Evolutionary conservation across 805 yeast species (phyloP).

Genomic region (Lipomyces sp.): DNA sequence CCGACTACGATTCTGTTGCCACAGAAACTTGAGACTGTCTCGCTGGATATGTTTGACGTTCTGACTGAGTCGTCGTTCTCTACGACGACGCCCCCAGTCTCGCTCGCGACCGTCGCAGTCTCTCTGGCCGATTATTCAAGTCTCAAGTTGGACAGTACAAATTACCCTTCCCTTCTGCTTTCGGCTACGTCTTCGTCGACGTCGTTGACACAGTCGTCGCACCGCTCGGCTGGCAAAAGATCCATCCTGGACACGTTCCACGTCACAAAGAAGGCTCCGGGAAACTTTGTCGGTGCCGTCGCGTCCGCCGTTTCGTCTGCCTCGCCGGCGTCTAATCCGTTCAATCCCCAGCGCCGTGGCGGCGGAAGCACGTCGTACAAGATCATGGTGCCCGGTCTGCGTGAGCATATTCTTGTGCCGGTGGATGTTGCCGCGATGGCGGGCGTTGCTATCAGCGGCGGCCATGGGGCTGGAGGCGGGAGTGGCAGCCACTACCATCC

Average conservation of each 20-base stretch:
- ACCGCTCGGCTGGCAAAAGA: not conserved
- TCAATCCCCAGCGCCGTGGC: conserved; percentile 20
- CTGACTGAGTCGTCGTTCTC: conserved; percentile 1
- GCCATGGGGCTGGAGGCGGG: not conserved
- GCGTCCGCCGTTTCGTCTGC: conserved; percentile 27
- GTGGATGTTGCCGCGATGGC: conserved; percentile 10
- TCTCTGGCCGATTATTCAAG: not conserved
- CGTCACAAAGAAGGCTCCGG: conserved; percentile 12
- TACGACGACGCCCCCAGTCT: not conserved
- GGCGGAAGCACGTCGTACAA: conserved; percentile 26
- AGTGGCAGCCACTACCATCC: not conserved
- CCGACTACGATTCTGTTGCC: not conserved
- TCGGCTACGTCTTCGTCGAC: not conserved
- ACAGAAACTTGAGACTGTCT: not conserved
- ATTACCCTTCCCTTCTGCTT: not conserved
- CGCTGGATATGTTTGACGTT: conserved; percentile 3
- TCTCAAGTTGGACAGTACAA: not conserved
- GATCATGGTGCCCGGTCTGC: conserved; percentile 25
- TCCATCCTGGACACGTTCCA: conserved; percentile 4
- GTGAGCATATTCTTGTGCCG: conserved; percentile 20
- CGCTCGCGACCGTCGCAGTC: not conserved
- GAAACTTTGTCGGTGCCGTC: conserved; percentile 18
- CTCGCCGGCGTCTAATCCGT: conserved; percentile 28
- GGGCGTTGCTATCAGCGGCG: not conserved
- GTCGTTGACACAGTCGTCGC: not conserved